phyloP scores from a whole-genome alignment of 2,329 filamentous ascomycete species.

The Penicillium sclerotiorum region DNA sequence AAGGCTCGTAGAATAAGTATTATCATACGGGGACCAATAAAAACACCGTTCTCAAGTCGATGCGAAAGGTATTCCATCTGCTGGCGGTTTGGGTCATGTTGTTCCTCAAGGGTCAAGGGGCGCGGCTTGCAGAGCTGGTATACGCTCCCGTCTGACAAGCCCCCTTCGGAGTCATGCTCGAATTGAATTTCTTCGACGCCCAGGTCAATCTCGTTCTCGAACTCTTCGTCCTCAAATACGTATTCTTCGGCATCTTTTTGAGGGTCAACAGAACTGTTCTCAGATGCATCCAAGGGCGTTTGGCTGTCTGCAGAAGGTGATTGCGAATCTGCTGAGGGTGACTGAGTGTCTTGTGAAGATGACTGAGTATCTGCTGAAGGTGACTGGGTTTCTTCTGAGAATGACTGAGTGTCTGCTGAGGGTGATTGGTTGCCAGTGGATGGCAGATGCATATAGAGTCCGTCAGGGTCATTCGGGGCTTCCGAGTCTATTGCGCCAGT shows the following conservation, averaged over 20 bases:
- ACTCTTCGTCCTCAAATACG: conserved; percentile 10
- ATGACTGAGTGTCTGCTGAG: no score
- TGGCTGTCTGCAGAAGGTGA: no score
- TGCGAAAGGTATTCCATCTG: conserved; percentile 31
- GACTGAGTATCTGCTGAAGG: no score
- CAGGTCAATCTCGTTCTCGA: conserved; percentile 3
- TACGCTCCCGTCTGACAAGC: no score
- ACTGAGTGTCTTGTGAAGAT: no score
- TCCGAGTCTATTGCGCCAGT: conserved; percentile 3
- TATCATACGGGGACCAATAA: conserved; percentile 45
- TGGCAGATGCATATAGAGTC: conserved; percentile 31
- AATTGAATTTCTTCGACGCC: conserved; percentile 4
- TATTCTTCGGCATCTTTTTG: no score
- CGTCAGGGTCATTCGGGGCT: conserved; percentile 10
- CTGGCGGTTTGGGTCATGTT: no score
- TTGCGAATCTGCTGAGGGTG: no score
- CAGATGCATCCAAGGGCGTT: neutral
- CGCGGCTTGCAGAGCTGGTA: no score
- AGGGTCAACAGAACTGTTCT: neutral
- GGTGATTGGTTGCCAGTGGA: no score
- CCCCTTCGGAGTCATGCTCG: neutral
- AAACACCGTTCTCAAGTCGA: conserved; percentile 43
- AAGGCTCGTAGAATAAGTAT: conserved; percentile 44
- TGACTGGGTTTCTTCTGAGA: no score
- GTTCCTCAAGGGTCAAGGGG: no score